phyloP scores from a whole-genome alignment of 2,329 filamentous ascomycete species.

The Aspergillus tanneri region DNA sequence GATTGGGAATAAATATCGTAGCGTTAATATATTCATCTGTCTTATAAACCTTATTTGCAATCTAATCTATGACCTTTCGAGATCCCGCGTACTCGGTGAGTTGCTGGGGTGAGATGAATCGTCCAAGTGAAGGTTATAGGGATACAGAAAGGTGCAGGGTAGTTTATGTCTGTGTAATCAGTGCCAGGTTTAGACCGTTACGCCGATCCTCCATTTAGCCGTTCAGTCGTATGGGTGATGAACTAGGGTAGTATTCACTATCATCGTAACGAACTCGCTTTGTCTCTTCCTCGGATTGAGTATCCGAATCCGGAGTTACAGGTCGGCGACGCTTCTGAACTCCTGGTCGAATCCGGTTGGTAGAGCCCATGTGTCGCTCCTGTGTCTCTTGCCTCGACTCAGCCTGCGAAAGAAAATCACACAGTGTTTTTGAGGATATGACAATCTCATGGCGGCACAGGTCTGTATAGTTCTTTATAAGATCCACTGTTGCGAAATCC shows the following conservation, averaged over 20 bases:
- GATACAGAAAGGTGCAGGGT: too few species aligned
- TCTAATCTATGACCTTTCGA: too few species aligned
- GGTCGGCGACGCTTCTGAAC: slow-evolving; percentile 3
- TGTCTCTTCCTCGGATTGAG: neutral
- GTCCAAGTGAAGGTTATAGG: too few species aligned
- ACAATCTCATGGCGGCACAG: neutral
- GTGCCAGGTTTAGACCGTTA: too few species aligned
- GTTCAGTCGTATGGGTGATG: neutral
- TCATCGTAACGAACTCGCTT: neutral
- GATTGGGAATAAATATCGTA: too few species aligned
- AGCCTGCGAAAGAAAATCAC: neutral
- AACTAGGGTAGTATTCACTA: neutral
- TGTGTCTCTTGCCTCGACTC: slow-evolving; percentile 1
- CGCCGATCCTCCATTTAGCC: too few species aligned
- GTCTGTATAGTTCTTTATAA: neutral
- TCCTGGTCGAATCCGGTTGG: neutral
- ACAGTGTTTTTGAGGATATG: neutral
- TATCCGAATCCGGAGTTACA: neutral
- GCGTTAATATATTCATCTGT: too few species aligned
- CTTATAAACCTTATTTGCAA: too few species aligned
- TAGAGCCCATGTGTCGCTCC: neutral
- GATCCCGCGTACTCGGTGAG: too few species aligned
- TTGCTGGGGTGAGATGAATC: too few species aligned
- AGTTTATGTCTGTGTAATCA: too few species aligned
- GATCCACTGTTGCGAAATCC: neutral